These are phyloP conservation scores for Jamesozyma gamospora DNA, from an alignment of 805 yeast genomes.

Conservation along the genomic window DNA sequence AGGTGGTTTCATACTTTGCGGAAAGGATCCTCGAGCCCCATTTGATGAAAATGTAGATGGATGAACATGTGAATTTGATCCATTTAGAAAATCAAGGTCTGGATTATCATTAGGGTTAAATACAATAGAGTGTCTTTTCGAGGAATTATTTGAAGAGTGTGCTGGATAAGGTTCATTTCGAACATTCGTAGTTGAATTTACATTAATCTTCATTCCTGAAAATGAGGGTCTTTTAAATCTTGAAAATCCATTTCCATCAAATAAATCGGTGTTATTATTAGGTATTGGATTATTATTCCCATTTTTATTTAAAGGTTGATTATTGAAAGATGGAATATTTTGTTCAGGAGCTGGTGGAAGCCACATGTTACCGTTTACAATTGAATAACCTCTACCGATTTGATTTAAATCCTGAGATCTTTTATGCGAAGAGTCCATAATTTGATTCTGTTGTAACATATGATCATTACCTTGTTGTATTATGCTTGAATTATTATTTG, in stretches of 20 bases:
- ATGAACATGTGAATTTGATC: background rate
- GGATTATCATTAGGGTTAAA: slow-evolving; percentile 16
- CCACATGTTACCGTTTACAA: slow-evolving; percentile 22
- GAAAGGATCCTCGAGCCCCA: slow-evolving; percentile 1
- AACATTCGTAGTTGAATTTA: slow-evolving; percentile 5
- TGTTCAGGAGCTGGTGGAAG: slow-evolving; percentile 4
- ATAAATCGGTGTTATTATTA: slow-evolving; percentile 41
- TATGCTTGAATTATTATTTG: background rate
- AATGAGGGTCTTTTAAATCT: slow-evolving; percentile 23
- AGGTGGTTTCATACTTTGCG: slow-evolving; percentile 20
- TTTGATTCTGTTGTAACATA: background rate
- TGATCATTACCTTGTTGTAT: background rate
- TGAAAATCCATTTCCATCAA: slow-evolving; percentile 38
- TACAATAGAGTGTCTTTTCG: slow-evolving; percentile 20
- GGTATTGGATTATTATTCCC: slow-evolving; percentile 4
- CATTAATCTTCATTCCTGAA: slow-evolving; percentile 5
- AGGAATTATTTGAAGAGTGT: slow-evolving; percentile 7
- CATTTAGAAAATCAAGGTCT: slow-evolving; percentile 16
- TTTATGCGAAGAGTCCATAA: background rate
- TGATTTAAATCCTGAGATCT: slow-evolving; percentile 5
- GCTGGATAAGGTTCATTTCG: slow-evolving; percentile 6
- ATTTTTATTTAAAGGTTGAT: slow-evolving; percentile 2
- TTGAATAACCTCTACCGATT: slow-evolving; percentile 22
- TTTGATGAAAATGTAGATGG: background rate
- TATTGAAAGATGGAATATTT: slow-evolving; percentile 8